Conservation (phyloP, 805 yeast species). For the Pichia exigua region DNA sequence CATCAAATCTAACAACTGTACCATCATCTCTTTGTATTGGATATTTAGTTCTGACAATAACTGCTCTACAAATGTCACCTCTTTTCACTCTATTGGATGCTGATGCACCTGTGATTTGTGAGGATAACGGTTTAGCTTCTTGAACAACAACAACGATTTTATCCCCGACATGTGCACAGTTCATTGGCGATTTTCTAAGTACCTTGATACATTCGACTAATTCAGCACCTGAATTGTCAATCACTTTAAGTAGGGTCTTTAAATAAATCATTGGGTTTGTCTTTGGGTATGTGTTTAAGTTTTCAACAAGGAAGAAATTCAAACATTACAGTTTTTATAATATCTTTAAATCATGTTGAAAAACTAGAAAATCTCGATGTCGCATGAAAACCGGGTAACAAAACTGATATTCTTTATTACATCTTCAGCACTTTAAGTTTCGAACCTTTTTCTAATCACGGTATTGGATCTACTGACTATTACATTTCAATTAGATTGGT, state of each 20-base stretch:
- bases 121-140: slow-evolving; percentile 72
- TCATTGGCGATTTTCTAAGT: slow-evolving; percentile 76
- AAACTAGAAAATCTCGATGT: neutral
- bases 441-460: too few species aligned
- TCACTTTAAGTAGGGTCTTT: slow-evolving; percentile 80
- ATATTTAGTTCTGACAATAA: slow-evolving; percentile 81
- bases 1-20: slow-evolving; percentile 78
- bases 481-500: too few species aligned
- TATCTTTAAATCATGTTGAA: neutral
- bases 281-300: neutral
- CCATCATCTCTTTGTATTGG: slow-evolving; percentile 79
- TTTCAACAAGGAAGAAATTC: neutral
- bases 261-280: slow-evolving; percentile 65
- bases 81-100: slow-evolving; percentile 79
- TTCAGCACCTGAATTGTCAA: slow-evolving; percentile 92
- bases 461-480: too few species aligned
- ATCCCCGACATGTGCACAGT: slow-evolving; percentile 83
- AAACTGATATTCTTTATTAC: too few species aligned
- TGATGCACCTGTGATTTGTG: slow-evolving; percentile 61
- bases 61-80: slow-evolving; percentile 94
- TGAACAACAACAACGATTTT: slow-evolving; percentile 90
- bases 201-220: slow-evolving; percentile 95
- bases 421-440: too few species aligned
- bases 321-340: too few species aligned
- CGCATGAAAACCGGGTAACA: neutral